Percentiles rank a stretch among this genome's conserved stretches.
phyloP scores from a whole-genome alignment of 495 filamentous ascomycete species.

The Podospora appendiculata region DNA sequence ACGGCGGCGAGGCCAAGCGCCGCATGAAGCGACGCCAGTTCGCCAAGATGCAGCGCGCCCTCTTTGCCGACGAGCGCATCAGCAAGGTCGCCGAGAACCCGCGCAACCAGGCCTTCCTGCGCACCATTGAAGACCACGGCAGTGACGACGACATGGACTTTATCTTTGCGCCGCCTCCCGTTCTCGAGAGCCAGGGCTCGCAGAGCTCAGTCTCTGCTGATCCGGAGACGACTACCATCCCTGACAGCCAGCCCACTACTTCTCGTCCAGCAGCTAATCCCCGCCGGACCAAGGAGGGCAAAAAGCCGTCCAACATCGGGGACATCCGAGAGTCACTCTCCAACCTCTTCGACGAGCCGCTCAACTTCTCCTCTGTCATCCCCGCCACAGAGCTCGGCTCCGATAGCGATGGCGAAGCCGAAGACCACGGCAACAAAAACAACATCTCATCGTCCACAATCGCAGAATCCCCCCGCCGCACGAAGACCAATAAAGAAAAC shows the following conservation, averaged over 20 bases:
- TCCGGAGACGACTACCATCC: conserved; percentile 23
- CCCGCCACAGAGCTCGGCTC: conserved; percentile 36
- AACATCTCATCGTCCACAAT: neutral
- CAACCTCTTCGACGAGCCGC: conserved; percentile 67
- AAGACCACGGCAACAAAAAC: conserved; percentile 3
- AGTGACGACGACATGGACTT: conserved; percentile 76
- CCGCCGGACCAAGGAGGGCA: conserved; percentile 54
- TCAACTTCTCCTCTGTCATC: conserved; percentile 28
- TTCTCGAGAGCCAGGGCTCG: conserved; percentile 25
- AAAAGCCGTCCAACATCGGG: conserved; percentile 58
- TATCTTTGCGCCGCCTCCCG: conserved; percentile 41
- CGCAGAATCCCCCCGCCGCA: neutral
- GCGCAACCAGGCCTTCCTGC: conserved; percentile 82
- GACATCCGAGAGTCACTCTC: conserved; percentile 77
- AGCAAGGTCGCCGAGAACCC: conserved; percentile 86
- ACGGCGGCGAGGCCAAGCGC: conserved; percentile 67
- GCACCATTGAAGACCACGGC: conserved; percentile 76
- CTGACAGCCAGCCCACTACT: conserved; percentile 34
- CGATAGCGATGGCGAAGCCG: conserved; percentile 36
- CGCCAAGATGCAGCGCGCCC: conserved; percentile 81
- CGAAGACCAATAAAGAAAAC: conserved; percentile 33
- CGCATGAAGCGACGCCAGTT: conserved; percentile 81
- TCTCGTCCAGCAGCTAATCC: conserved; percentile 21
- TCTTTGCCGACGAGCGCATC: conserved; percentile 85
- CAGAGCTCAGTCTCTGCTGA: conserved; percentile 24